Percentiles rank a stretch among this genome's conserved stretches.
Conservation (phyloP, 176 grass and related monocot genomes). For the Carex kokanica region DNA sequence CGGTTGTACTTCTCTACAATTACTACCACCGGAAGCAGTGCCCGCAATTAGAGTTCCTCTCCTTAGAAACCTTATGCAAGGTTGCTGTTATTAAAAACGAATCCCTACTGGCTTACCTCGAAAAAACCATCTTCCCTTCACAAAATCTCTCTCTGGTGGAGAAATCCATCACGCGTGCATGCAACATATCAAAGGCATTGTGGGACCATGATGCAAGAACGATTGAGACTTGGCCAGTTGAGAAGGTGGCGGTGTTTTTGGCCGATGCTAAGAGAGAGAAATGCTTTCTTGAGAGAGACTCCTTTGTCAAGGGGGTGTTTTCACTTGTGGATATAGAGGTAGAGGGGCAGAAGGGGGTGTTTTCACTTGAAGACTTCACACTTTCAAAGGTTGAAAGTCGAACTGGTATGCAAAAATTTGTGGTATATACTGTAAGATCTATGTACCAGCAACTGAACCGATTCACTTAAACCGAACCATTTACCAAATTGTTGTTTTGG, state of each 20-base stretch:
- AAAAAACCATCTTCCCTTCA: constrained; percentile 21
- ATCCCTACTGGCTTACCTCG: constrained; percentile 10
- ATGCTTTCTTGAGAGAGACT: constrained; percentile 49
- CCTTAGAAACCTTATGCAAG: constrained; percentile 31
- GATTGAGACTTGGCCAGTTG: constrained; percentile 42
- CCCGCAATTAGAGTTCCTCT: constrained; percentile 36
- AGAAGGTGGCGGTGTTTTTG: constrained; percentile 55
- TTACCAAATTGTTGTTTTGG: background rate
- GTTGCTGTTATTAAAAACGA: background rate
- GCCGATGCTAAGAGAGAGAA: constrained; percentile 31
- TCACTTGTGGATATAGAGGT: constrained; percentile 58
- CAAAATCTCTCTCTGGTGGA: constrained; percentile 43
- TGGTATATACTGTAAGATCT: background rate
- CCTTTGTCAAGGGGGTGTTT: constrained; percentile 40
- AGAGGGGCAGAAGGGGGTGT: constrained; percentile 8
- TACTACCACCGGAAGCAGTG: constrained; percentile 69
- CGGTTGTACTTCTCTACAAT: constrained; percentile 64
- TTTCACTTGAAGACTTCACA: constrained; percentile 38
- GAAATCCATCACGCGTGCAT: constrained; percentile 39
- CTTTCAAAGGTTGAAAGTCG: constrained; percentile 46
- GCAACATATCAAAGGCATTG: constrained; percentile 42
- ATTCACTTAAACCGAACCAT: too few species aligned
- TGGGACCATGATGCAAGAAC: constrained; percentile 23
- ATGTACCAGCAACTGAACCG: background rate
- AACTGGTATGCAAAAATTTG: constrained; percentile 42